Evolutionary conservation across 2,329 filamentous ascomycete genomes (phyloP), one percentile per base, ranked within the genome.

Genomic region (Sarocladium oryzae): DNA sequence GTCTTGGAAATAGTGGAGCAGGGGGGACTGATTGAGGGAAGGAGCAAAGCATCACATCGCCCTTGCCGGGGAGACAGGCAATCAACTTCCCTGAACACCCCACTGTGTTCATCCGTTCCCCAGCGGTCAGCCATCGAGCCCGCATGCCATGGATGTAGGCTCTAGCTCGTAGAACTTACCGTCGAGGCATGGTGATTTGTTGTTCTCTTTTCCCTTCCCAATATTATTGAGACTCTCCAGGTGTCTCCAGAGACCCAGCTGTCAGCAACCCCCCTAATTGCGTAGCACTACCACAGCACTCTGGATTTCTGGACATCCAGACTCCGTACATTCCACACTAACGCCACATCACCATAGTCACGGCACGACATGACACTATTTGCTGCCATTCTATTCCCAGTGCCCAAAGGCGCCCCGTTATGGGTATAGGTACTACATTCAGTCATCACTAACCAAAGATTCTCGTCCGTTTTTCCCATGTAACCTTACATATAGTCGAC

Each of bases 1-100:
- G 43, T 24, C 43, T 32, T 26, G 33, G 43, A 5, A 43, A 43
- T 32, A 33, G 43, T 48, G 43, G 43, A 28, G 43, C 16, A 33
- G 16, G 24, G 40, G 7, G 21, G 23, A 43, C 37, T 40, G 9
- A 23, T 21, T 26, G 40, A 20, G 20, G 20, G 40, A 43, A 43
- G 16, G 40, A 43, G 23, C 21, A 13, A 43, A 13, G 9, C 40
- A 26, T 43, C 21, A 9, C n/a, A 10, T 43, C 40, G 40, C 26
- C 15, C n/a, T 26, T 43, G 20, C 40, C 40, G 26, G 40, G 24
- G 20, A 15, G 18, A 23, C 8, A 23, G 7, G 16, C 21, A 7
- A 20, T 10, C 7, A 10, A 6, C 10, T 6, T 11, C 35, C 16
- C 7, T n/a, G 35, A 8, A 6, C 6, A 18, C n/a, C 35, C n/a